Percentiles rank a stretch among this genome's conserved stretches.
These are phyloP conservation scores for Plasmodium berghei DNA, from an alignment of 169 alveolate genomes.

Conservation along the genomic window DNA sequence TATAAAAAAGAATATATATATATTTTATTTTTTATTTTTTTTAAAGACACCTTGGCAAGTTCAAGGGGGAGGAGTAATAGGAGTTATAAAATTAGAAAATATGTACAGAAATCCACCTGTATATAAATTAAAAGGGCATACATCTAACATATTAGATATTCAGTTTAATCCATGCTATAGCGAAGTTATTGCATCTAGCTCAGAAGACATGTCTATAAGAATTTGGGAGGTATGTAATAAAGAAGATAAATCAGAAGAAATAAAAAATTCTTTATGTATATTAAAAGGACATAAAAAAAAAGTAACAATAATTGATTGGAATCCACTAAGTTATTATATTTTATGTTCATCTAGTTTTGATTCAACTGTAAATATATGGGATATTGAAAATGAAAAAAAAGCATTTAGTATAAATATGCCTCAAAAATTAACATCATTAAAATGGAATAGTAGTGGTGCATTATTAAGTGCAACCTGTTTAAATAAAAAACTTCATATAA, in stretches of 20 bases:
- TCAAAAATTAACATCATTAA: slow-evolving; percentile 78
- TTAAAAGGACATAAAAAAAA: slow-evolving; percentile 83
- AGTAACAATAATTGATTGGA: slow-evolving; percentile 82
- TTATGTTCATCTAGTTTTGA: slow-evolving; percentile 81
- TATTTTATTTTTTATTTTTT: background rate
- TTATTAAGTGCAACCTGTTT: slow-evolving; percentile 30
- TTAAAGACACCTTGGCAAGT: slow-evolving; percentile 86
- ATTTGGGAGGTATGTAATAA: slow-evolving; percentile 81
- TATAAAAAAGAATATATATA: no score
- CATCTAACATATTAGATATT: slow-evolving; percentile 80
- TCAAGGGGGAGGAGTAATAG: slow-evolving; percentile 85
- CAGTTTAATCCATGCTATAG: slow-evolving; percentile 80
- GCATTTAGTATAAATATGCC: slow-evolving; percentile 71
- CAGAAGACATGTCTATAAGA: slow-evolving; percentile 81
- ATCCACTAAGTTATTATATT: slow-evolving; percentile 78
- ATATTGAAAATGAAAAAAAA: slow-evolving; percentile 78
- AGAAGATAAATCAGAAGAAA: slow-evolving; percentile 41
- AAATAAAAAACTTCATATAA: slow-evolving; percentile 60
- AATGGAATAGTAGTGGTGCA: slow-evolving; percentile 80
- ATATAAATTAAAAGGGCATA: slow-evolving; percentile 81
- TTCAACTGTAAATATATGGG: slow-evolving; percentile 81
- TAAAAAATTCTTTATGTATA: slow-evolving; percentile 68
- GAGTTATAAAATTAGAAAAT: slow-evolving; percentile 78
- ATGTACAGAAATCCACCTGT: slow-evolving; percentile 79
- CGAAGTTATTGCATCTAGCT: slow-evolving; percentile 81